Evolutionary conservation across 768 basidiomycete genomes (phyloP), one percentile per base, ranked within the genome.

Genomic region (Tricholoma matsutake): DNA sequence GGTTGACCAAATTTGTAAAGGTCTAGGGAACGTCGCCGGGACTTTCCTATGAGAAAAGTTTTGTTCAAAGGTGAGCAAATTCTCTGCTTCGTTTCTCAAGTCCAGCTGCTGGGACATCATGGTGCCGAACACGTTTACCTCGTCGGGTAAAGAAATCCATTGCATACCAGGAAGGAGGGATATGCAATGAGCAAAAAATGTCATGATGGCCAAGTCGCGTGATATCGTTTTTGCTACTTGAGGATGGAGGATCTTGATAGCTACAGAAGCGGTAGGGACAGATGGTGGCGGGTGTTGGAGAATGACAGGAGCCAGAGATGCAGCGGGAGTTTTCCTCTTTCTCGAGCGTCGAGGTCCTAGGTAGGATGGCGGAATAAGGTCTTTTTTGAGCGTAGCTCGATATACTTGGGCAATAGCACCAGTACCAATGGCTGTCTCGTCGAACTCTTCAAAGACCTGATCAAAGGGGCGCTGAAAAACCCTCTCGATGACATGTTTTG

Each of bases 381-480:
- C 87, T 54, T 86, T 82, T 66, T 88, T 91, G 59, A 98, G 84
- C 11, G 82, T 91, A 35, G 93, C 96, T 66, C 87, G 85, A 73
- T 98, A 96, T 7, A 98, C 96, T 31, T 99, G 97, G 18, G 96
- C 97, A 63, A 99, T 97, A n/a, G 97, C 96, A 25, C 97, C 97
- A 9, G 91, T 92, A n/a, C 97, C 97, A 56, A 99, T 96, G 4
- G 97, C 96, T 5, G 71, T 79, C 61, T 86, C 80, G 59, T 92
- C 86, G 69, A 99, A 98, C 59, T 91, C 84, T 65, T 94, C 92
- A 66, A 99, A 98, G 10, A 98, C 91, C 11, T 97, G 82, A 4
- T 88, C 81, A 68, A 99, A 97, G 4, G 87, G 85, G 37, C 85
- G 80, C 53, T 87, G 85, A 72, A 98, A 98, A 18, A 92, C 92